Evolutionary conservation across 164 flowering plant species (phyloP).

Genomic region (Kalanchoe fedtschenkoi): DNA sequence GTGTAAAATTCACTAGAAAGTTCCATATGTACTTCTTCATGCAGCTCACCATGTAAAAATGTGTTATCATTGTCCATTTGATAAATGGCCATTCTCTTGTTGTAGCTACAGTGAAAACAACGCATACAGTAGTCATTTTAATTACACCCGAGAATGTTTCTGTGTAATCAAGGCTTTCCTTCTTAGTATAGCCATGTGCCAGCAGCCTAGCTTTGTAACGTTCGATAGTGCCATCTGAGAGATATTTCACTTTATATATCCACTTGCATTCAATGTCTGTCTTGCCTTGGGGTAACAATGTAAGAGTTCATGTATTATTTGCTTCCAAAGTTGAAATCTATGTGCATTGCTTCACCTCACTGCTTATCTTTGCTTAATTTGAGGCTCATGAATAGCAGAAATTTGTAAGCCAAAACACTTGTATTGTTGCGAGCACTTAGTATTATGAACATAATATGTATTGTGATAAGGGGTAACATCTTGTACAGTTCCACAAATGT

Average conservation of each 20-base stretch:
- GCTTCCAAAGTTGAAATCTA: background rate
- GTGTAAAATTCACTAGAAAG: background rate
- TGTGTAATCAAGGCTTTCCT: too few species aligned
- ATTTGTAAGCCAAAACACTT: too few species aligned
- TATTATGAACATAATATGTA: too few species aligned
- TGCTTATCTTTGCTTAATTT: background rate
- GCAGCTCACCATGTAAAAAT: constrained; percentile 1
- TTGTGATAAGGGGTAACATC: too few species aligned
- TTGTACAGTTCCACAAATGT: too few species aligned
- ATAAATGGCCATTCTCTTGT: background rate
- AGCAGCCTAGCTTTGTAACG: background rate
- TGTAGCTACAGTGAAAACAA: background rate
- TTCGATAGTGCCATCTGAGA: background rate
- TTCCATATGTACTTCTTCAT: constrained; percentile 8
- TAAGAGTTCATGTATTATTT: background rate
- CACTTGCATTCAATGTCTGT: background rate
- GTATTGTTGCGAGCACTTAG: too few species aligned
- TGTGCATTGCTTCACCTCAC: background rate
- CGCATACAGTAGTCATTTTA: background rate
- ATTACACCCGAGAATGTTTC: too few species aligned
- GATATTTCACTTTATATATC: background rate
- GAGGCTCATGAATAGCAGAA: too few species aligned
- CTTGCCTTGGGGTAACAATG: background rate
- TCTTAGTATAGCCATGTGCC: background rate
- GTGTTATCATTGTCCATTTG: constrained; percentile 10